Evolutionary conservation across 345 rosid species (phyloP), one percentile per base, ranked within the genome.

Genomic region (Aethionema arabicum): DNA sequence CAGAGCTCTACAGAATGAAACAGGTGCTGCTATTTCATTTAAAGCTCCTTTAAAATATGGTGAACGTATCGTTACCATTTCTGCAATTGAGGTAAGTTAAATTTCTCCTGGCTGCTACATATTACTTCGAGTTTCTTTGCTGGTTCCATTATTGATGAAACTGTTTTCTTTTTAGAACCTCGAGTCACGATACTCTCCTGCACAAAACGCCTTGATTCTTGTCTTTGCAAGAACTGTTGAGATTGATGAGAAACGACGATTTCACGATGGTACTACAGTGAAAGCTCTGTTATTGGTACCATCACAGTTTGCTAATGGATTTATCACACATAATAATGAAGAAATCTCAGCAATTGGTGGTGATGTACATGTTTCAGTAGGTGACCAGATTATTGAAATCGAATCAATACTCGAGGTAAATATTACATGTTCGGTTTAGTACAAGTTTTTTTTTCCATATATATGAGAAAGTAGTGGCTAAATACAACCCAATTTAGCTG

Each of bases 181-280:
- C 14, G 79, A 76, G 63, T 63, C 79, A 42, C 48, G 60, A 59
- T 36, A 77, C 75, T 84, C 95, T 61, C 78, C 86, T 40, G 84
- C 87, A 46, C 95, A 82, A 64, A 79, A 77, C 52, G 95, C 86
- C 21, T 52, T 72, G 13, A 31, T 60, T 71, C 76, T 73, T 46
- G 90, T 86, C 38, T 84, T 77, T 69, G 79, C 80, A 52, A 82
- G 84, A 77, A 78, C 83, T 16, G 32, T 84, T 45, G 84, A 86
- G 67, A 52, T 67, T 31, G 75, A 78, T 52, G 83, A 76, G 68
- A 74, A 70, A 59, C 70, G 72, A 35, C 67, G 73, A 43, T 14
- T 72, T 65, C 61, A 14, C 59, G 31, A 63, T 56, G 76, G 63
- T 32, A 15, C 72, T 48, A n/a, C 58, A 66, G 83, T 80, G 66